Conservation (phyloP, 371 early-diverging fungal species). For the Chytridiales sp. region DNA sequence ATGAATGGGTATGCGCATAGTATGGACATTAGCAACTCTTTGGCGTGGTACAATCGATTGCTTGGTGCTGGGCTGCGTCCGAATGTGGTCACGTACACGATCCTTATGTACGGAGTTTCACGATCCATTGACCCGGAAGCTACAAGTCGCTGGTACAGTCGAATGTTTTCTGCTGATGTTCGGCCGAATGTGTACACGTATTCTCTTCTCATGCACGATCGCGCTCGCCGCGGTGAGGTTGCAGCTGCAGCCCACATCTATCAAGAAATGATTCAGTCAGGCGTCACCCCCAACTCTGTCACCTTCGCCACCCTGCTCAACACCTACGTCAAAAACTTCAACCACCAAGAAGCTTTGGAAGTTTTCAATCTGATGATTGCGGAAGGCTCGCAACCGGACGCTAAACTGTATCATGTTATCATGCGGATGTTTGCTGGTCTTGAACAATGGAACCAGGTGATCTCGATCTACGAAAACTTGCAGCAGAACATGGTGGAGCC, state of each 20-base stretch:
- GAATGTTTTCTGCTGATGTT: slow-evolving; percentile 21
- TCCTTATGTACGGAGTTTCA: slow-evolving; percentile 27
- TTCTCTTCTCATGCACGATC: slow-evolving; percentile 22
- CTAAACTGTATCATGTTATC: slow-evolving; percentile 23
- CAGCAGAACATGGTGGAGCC: slow-evolving; percentile 10
- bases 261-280: slow-evolving; percentile 15
- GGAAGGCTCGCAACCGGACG: slow-evolving; percentile 20
- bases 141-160: slow-evolving; percentile 25
- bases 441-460: slow-evolving; percentile 1
- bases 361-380: slow-evolving; percentile 16
- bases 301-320: slow-evolving; percentile 25
- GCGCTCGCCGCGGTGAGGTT: slow-evolving; percentile 20
- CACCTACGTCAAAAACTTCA: slow-evolving; percentile 10
- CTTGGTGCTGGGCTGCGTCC: slow-evolving; percentile 21
- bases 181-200: slow-evolving; percentile 29
- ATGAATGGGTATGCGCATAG: slow-evolving; percentile 26
- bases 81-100: slow-evolving; percentile 25
- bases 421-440: slow-evolving; percentile 21
- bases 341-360: slow-evolving; percentile 10
- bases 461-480: slow-evolving; percentile 8
- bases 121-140: slow-evolving; percentile 24
- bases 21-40: slow-evolving; percentile 13
- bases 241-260: slow-evolving; percentile 19
- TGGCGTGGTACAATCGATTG: slow-evolving; percentile 30
- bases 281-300: slow-evolving; percentile 15